phyloP scores from a whole-genome alignment of 768 basidiomycete genomes.

The Pleurotus giganteus region DNA sequence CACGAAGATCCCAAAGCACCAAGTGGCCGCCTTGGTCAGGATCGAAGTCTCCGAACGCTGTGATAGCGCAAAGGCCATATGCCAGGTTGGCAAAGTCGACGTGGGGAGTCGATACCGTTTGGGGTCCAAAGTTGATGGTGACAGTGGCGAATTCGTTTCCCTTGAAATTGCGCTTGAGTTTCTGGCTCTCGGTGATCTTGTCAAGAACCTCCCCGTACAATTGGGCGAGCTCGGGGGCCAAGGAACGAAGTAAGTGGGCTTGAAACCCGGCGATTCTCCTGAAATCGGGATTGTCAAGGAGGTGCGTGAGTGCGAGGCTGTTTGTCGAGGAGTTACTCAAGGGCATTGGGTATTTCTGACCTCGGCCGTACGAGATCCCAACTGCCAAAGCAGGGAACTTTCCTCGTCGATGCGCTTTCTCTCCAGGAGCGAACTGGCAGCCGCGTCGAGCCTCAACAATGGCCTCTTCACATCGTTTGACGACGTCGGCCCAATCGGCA shows the following conservation, averaged over 20 bases:
- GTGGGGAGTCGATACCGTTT: too few species aligned
- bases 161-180: conserved; percentile 4
- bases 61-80: conserved; percentile 25
- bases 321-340: neutral
- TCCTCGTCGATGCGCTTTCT: neutral
- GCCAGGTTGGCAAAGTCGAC: conserved; percentile 25
- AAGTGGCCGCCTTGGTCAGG: conserved; percentile 20
- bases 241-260: neutral
- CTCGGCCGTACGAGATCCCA: neutral
- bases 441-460: neutral
- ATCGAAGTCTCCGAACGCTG: conserved; percentile 22
- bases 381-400: neutral
- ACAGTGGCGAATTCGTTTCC: conserved; percentile 23
- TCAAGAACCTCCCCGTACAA: neutral
- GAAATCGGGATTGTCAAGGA: neutral
- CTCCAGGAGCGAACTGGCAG: neutral
- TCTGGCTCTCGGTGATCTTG: neutral
- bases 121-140: too few species aligned
- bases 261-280: neutral
- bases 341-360: neutral
- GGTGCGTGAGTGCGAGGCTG: neutral
- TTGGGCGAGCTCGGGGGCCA: neutral
- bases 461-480: neutral
- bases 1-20: conserved; percentile 16
- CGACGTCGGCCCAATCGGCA: neutral